Evolutionary conservation across 495 filamentous ascomycete species (phyloP).

Genomic region (Neohortaea acidophila): DNA sequence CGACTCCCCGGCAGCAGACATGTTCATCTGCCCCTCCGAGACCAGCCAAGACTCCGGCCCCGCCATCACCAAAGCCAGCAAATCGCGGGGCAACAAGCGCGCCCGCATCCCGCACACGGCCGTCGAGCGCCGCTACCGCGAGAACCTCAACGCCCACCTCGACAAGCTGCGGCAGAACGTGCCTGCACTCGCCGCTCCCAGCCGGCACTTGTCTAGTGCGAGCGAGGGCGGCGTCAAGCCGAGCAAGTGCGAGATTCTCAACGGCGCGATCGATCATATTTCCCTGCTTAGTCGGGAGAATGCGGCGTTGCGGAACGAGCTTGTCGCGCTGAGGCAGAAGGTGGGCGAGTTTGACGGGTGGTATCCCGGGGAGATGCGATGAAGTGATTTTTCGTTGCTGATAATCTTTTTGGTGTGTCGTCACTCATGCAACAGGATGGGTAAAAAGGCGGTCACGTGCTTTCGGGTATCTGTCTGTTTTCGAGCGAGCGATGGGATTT

Average conservation of each 20-base stretch:
- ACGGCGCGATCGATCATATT: constrained; percentile 15
- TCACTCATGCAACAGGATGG: too few relatives aligned
- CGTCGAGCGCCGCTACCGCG: constrained; percentile 16
- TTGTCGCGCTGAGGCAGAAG: constrained; percentile 2
- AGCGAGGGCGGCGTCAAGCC: constrained; percentile 9
- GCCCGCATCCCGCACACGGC: constrained; percentile 18
- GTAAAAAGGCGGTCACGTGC: too few relatives aligned
- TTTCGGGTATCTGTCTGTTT: too few relatives aligned
- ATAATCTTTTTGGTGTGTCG: too few relatives aligned
- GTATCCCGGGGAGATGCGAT: not conserved
- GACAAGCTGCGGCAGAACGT: constrained; percentile 13
- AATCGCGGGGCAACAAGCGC: constrained; percentile 12
- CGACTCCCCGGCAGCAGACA: too few relatives aligned
- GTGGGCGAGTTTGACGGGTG: constrained; percentile 8
- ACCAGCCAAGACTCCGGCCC: too few relatives aligned
- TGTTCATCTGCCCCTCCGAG: too few relatives aligned
- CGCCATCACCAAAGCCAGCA: too few relatives aligned
- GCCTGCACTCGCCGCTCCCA: constrained; percentile 6
- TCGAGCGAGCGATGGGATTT: too few relatives aligned
- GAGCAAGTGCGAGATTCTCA: constrained; percentile 17
- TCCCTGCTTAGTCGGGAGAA: too few relatives aligned
- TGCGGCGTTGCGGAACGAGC: constrained; percentile 4
- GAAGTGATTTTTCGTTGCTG: not conserved
- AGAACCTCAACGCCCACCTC: constrained; percentile 18
- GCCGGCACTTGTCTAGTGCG: not conserved